Evolutionary conservation across 1,139 yeast genomes (phyloP).

Genomic region (Diutina pseudorugosa): DNA sequence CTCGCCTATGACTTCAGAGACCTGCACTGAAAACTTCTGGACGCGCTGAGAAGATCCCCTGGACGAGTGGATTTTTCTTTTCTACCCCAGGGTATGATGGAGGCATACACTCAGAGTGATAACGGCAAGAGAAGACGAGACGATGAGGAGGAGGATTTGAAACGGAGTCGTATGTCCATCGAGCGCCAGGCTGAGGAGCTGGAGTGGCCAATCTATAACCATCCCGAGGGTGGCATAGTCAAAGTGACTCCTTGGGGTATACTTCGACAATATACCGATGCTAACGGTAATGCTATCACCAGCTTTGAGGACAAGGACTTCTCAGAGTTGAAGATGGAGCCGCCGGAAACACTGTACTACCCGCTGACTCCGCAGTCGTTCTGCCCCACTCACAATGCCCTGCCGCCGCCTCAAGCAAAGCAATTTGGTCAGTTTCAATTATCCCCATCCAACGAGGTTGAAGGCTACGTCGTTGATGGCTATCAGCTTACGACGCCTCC

Average conservation of each 20-base stretch:
- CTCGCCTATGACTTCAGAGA: neutral
- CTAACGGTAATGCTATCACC: neutral
- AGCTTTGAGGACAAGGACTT: slow-evolving; percentile 2
- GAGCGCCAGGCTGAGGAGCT: slow-evolving; percentile 12
- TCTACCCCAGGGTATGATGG: neutral
- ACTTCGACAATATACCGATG: slow-evolving; percentile 4
- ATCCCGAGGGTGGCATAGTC: slow-evolving; percentile 54
- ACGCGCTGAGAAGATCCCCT: neutral
- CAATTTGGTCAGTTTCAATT: neutral
- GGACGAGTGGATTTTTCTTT: neutral
- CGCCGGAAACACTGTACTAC: neutral
- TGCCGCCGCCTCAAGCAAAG: slow-evolving; percentile 2
- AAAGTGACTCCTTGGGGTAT: slow-evolving; percentile 56
- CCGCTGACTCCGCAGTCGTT: slow-evolving; percentile 4
- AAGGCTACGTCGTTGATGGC: neutral
- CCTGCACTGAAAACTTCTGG: neutral
- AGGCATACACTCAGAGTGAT: neutral
- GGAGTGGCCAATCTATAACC: slow-evolving; percentile 51
- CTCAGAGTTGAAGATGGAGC: slow-evolving; percentile 1
- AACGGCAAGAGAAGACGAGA: slow-evolving; percentile 11
- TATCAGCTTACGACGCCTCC: neutral
- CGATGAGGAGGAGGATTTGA: slow-evolving; percentile 8
- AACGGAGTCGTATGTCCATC: slow-evolving; percentile 9
- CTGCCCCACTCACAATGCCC: neutral
- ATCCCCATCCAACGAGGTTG: slow-evolving; percentile 1